Evolutionary conservation across 2,329 filamentous ascomycete species (phyloP).

Genomic region (Verruconis gallopava): DNA sequence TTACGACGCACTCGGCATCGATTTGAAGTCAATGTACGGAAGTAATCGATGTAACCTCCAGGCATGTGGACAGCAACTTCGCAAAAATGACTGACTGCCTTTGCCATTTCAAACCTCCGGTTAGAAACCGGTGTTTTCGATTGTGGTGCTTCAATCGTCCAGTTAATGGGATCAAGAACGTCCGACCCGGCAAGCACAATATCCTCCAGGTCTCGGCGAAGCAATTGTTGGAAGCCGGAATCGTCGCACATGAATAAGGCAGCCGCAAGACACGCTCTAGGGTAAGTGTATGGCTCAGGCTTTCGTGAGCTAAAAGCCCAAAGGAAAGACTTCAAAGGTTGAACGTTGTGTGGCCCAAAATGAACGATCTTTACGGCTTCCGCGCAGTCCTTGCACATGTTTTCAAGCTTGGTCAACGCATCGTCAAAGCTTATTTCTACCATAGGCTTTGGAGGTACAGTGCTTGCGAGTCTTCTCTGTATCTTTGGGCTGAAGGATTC

Average conservation of each 20-base stretch:
- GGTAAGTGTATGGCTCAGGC: constrained; percentile 71
- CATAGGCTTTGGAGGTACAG: constrained; percentile 83
- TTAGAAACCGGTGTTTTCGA: constrained; percentile 46
- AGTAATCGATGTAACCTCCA: constrained; percentile 60
- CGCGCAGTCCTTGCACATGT: constrained; percentile 52
- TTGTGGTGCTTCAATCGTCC: constrained; percentile 50
- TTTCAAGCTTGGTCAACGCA: constrained; percentile 55
- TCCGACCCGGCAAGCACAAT: constrained; percentile 59
- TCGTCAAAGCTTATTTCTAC: constrained; percentile 63
- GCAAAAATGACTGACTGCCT: constrained; percentile 58
- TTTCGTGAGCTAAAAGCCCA: constrained; percentile 63
- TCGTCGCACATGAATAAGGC: constrained; percentile 60
- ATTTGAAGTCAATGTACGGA: constrained; percentile 79
- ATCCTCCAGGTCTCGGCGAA: constrained; percentile 71
- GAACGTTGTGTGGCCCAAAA: constrained; percentile 6
- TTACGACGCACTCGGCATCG: constrained; percentile 77
- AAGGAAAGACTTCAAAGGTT: constrained; percentile 44
- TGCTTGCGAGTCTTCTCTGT: constrained; percentile 83
- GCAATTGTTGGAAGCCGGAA: constrained; percentile 56
- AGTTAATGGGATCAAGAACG: constrained; percentile 60
- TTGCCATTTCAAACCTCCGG: constrained; percentile 58
- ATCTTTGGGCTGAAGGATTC: constrained; percentile 84
- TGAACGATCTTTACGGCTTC: constrained; percentile 31
- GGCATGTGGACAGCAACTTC: constrained; percentile 20
- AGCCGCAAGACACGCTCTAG: constrained; percentile 65